Evolutionary conservation across 108 stramenopile species (phyloP).

Genomic region (Cylindrotheca fusiformis): DNA sequence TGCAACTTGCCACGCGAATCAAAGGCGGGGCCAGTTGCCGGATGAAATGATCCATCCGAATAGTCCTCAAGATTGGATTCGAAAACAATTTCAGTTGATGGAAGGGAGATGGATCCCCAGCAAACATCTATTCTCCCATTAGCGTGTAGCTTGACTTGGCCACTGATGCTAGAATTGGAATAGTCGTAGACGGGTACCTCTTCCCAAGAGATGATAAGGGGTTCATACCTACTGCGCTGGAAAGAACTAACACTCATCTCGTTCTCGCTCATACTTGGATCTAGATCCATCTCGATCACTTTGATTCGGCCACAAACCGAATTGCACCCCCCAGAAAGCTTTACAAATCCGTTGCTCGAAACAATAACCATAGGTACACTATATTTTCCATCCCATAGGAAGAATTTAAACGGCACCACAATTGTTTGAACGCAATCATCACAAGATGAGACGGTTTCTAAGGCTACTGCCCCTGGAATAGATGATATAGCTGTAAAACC

Average conservation of each 20-base stretch:
- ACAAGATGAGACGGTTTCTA: not conserved
- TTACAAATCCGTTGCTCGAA: not conserved
- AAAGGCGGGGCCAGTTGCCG: not conserved
- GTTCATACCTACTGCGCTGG: not conserved
- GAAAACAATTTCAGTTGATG: not conserved
- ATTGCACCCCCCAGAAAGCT: not conserved
- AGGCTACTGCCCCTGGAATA: not conserved
- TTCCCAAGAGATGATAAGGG: not conserved
- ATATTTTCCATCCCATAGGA: not conserved
- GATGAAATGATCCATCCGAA: not conserved
- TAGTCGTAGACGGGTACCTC: not conserved
- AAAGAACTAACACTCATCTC: not conserved
- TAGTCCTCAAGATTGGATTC: not conserved
- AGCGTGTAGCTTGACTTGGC: not conserved
- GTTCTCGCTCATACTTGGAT: not conserved
- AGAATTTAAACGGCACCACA: not conserved
- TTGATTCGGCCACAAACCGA: not conserved
- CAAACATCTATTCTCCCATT: not conserved
- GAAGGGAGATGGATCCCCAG: not conserved
- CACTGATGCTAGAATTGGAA: not conserved
- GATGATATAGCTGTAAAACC: not conserved
- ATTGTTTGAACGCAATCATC: not conserved
- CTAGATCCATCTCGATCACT: not conserved
- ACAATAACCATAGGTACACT: not conserved
- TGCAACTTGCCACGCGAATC: not conserved